Base-by-base conservation (phyloP, 108 stramenopile species). In the Skeletonema marinoi region DNA sequence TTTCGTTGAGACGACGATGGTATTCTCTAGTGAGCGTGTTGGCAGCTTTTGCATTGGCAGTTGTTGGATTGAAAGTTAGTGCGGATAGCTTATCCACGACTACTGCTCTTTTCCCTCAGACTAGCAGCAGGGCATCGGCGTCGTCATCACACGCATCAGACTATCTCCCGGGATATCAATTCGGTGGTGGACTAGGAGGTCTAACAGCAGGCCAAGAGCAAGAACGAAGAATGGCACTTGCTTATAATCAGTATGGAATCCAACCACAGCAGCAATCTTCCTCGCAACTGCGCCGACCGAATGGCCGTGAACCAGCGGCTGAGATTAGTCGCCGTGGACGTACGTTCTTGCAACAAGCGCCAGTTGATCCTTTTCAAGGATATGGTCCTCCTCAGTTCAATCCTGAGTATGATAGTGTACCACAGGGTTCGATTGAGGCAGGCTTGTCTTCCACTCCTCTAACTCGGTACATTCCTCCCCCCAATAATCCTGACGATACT, bases 361-460 rank as follows among this genome's bases (percentile, higher is more conserved):
- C 70, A 0, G 30, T 5, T 39, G 75, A 76, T 61, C 75, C 75
- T 33, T 76, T 62, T 16, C 48, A 61, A 35, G 75, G 75, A 35
- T 76, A 41, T 48, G 75, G 75, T 13, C 66, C 75, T 38, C 75
- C 51, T 35, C 75, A 76, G 68, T 76, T 68, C 60, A 68, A 76
- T 54, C 32, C 59, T 21, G 65, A 38, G 3, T 76, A 76, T 39
- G 59, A 31, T n/a, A 50, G 19, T 60, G 58, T 60, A 19, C 48
- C 31, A 31, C 48, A 48, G 19, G 25, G 25, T n/a, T 16, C 33
- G 19, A 29, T 25, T 25, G 17, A 32, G 54, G 62, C 69, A 3
- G 31, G 41, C 1, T 44, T 78, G 10, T 71, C 70, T 4, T 56
- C 78, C 21, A 48, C 78, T 3, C 68, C 78, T 4, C 66, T 78